Percentiles rank a stretch among this genome's conserved stretches.
These are phyloP conservation scores for Yarrowia sp. DNA, from an alignment of 805 yeast genomes.

Conservation along the genomic window DNA sequence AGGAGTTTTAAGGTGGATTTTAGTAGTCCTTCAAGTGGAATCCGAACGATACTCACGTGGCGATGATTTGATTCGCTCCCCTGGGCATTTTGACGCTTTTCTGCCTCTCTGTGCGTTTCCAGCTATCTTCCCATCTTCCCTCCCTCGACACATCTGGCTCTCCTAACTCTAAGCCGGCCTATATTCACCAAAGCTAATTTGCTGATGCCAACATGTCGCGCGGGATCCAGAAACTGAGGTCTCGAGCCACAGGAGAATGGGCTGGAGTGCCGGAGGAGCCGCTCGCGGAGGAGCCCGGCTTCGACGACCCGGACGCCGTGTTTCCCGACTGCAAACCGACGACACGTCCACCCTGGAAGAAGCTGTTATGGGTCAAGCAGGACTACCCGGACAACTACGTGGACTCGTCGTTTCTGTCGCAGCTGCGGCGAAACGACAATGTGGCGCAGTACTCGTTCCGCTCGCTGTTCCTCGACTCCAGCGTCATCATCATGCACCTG, in stretches of 20 bases:
- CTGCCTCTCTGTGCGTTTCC: too few relatives aligned
- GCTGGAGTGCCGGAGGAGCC: not conserved
- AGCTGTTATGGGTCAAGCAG: slow-evolving; percentile 79
- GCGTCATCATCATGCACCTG: slow-evolving; percentile 64
- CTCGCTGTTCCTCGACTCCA: slow-evolving; percentile 68
- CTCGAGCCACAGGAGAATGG: slow-evolving; percentile 22
- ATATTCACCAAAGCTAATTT: not conserved
- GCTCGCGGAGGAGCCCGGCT: not conserved
- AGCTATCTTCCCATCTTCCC: not conserved
- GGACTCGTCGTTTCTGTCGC: slow-evolving; percentile 75
- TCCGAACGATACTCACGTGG: too few relatives aligned
- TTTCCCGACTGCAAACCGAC: not conserved
- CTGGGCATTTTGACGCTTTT: too few relatives aligned
- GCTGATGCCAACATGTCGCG: slow-evolving; percentile 17
- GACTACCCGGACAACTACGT: slow-evolving; percentile 91
- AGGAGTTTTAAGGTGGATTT: too few relatives aligned
- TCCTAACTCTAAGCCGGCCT: not conserved
- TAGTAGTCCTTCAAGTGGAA: too few relatives aligned
- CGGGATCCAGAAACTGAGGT: slow-evolving; percentile 21
- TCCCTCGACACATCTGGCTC: not conserved
- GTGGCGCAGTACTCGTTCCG: slow-evolving; percentile 64
- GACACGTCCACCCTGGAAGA: slow-evolving; percentile 61
- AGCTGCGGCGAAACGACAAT: slow-evolving; percentile 70
- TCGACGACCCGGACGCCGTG: not conserved
- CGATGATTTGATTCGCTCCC: too few relatives aligned